Percentiles rank a stretch among this genome's conserved stretches.
phyloP scores from a whole-genome alignment of 2,329 filamentous ascomycete species.

The Westerdykella sp. region DNA sequence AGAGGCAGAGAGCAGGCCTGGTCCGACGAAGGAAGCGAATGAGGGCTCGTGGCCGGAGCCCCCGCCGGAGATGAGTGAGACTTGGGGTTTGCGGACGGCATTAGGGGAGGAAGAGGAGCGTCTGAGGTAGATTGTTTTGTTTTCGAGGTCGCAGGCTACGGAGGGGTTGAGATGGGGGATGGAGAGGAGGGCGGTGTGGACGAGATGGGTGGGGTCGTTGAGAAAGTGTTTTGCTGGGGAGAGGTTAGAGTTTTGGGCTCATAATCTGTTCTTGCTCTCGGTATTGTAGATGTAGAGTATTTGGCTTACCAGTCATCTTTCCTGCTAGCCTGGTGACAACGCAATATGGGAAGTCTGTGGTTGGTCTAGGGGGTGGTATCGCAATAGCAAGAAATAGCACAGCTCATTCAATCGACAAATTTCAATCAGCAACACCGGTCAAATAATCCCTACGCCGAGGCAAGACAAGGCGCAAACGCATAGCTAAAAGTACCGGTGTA shows the following conservation, averaged over 20 bases:
- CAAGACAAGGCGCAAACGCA: too few species aligned
- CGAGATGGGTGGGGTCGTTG: conserved; percentile 72
- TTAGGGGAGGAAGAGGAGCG: conserved; percentile 40
- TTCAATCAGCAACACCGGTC: too few species aligned
- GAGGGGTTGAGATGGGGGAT: conserved; percentile 80
- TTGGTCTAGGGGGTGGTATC: too few species aligned
- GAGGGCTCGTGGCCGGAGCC: conserved; percentile 87
- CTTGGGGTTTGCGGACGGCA: conserved; percentile 40
- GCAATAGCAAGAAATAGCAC: too few species aligned
- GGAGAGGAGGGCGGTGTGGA: conserved; percentile 67
- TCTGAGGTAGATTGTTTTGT: conserved; percentile 79
- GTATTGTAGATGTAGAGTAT: too few species aligned
- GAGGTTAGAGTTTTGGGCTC: neutral
- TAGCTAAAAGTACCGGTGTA: too few species aligned
- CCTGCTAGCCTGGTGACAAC: too few species aligned
- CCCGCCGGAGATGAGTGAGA: conserved; percentile 81
- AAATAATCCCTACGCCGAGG: too few species aligned
- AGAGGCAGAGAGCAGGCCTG: conserved; percentile 70
- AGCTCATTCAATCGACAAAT: too few species aligned
- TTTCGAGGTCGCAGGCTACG: conserved; percentile 66
- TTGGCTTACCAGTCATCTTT: too few species aligned
- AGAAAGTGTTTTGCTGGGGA: conserved; percentile 73
- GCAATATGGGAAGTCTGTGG: too few species aligned
- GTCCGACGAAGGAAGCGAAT: conserved; percentile 78
- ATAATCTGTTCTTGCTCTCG: too few species aligned